phyloP scores from a whole-genome alignment of 2,329 filamentous ascomycete species.

The Colletotrichum sp. region DNA sequence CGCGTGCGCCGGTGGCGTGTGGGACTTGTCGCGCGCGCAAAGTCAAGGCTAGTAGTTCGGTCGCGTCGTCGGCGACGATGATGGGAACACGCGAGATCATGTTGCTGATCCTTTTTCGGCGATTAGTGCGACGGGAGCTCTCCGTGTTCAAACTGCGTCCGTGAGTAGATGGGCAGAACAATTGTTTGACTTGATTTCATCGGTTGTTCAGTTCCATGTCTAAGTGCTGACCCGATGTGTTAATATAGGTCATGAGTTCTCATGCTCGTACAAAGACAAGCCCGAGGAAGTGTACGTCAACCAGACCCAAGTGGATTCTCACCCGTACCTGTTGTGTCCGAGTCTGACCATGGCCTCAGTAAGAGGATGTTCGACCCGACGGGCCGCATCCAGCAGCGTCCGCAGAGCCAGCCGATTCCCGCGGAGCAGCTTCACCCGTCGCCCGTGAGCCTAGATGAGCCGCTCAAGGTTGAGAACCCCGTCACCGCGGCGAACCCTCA shows the following conservation, averaged over 20 bases:
- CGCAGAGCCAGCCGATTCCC: neutral
- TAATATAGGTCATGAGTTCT: slow-evolving; percentile 12
- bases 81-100: neutral
- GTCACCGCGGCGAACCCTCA: neutral
- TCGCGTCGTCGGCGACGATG: neutral
- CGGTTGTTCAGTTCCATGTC: neutral
- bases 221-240: neutral
- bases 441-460: slow-evolving; percentile 10
- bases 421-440: slow-evolving; percentile 6
- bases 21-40: slow-evolving; percentile 20
- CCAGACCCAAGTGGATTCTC: neutral
- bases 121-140: slow-evolving; percentile 15
- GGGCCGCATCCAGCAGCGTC: neutral
- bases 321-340: too few relatives aligned
- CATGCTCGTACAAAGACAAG: slow-evolving; percentile 9
- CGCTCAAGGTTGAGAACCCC: neutral
- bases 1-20: slow-evolving; percentile 14
- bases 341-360: neutral
- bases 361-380: neutral
- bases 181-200: neutral
- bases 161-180: neutral
- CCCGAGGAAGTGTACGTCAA: neutral
- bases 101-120: too few relatives aligned
- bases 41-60: slow-evolving; percentile 13
- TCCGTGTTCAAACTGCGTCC: slow-evolving; percentile 19